phyloP scores from a whole-genome alignment of 331 rosid species.

The Rosa hybrid region DNA sequence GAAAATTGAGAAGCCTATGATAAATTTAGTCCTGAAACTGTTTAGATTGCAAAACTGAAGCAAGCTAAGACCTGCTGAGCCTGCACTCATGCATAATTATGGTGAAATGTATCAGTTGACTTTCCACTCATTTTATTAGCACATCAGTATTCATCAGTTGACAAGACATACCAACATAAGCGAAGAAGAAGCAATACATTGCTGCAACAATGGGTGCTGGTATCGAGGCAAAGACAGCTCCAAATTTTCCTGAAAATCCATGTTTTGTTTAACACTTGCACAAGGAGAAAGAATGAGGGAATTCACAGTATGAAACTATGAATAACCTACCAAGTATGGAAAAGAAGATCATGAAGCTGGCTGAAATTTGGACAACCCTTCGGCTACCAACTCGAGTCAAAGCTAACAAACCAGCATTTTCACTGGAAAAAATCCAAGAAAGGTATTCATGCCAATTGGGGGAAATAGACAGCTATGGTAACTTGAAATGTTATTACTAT shows the following conservation, averaged over 20 bases:
- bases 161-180: constrained; percentile 78
- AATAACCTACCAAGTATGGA: constrained; percentile 56
- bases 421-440: constrained; percentile 37
- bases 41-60: constrained; percentile 67
- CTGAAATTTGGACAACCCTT: constrained; percentile 71
- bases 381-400: constrained; percentile 71
- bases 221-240: constrained; percentile 96
- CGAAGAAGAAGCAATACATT: constrained; percentile 89
- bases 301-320: neutral
- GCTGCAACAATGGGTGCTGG: constrained; percentile 94
- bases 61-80: constrained; percentile 61
- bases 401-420: constrained; percentile 70
- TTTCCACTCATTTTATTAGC: neutral
- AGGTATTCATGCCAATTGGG: neutral
- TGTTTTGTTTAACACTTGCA: neutral
- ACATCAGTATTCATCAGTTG: constrained; percentile 8
- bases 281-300: neutral
- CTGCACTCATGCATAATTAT: constrained; percentile 34
- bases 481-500: constrained; percentile 9
- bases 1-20: constrained; percentile 61
- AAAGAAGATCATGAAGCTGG: constrained; percentile 73
- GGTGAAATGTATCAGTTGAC: neutral
- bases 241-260: constrained; percentile 70
- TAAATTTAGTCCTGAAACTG: constrained; percentile 54
- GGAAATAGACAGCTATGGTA: neutral